Conservation (phyloP, 257 asterid species). For the Jaltomata sinuosa region DNA sequence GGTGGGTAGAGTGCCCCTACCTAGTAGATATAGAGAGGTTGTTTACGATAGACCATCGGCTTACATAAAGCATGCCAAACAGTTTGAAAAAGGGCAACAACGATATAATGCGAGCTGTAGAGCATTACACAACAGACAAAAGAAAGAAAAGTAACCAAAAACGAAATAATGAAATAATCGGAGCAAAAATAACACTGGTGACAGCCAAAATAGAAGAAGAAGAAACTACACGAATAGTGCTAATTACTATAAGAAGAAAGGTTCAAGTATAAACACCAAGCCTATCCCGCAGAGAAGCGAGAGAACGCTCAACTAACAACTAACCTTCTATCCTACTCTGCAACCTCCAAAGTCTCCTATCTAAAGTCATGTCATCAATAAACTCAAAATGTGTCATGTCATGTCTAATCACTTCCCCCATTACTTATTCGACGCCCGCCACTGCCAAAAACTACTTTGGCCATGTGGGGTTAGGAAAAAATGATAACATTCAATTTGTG, state of each 20-base stretch:
- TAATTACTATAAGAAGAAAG: neutral
- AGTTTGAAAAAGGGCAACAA: neutral
- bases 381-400: neutral
- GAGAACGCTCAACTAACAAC: neutral
- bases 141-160: neutral
- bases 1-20: neutral
- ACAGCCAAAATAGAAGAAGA: neutral
- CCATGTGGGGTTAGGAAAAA: neutral
- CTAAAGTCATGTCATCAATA: neutral
- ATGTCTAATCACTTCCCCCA: neutral
- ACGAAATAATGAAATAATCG: neutral
- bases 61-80: neutral
- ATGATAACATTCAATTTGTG: constrained; percentile 3
- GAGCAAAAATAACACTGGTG: neutral
- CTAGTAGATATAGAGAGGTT: neutral
- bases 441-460: neutral
- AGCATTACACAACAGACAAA: neutral
- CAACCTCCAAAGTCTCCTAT: neutral
- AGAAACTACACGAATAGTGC: neutral
- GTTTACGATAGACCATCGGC: neutral
- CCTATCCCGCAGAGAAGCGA: neutral
- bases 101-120: neutral
- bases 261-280: neutral
- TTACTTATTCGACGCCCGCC: neutral
- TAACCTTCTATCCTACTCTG: neutral